These are phyloP conservation scores for Avena atlantica DNA, from an alignment of 176 grass and related monocot genomes.

Conservation along the genomic window DNA sequence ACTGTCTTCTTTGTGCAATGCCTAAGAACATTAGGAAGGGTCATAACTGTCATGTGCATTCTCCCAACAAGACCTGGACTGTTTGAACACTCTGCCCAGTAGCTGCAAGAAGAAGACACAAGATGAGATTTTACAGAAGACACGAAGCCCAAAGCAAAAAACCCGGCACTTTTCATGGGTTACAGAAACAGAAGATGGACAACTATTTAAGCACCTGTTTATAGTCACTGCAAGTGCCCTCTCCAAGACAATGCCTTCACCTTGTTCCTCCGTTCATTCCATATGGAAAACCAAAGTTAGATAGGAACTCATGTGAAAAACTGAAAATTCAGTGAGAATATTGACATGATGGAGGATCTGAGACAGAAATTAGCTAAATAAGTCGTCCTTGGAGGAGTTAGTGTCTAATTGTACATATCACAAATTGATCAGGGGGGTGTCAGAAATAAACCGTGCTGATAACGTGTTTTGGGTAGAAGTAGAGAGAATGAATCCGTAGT, in stretches of 20 bases:
- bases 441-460: too few species aligned
- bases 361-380: not conserved
- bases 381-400: not conserved
- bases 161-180: not conserved
- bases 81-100: conserved; percentile 81
- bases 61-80: conserved; percentile 70
- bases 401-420: not conserved
- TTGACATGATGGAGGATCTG: not conserved
- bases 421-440: too few species aligned
- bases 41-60: conserved; percentile 59
- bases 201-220: conserved; percentile 56
- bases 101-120: conserved; percentile 53
- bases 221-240: conserved; percentile 67
- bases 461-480: too few species aligned
- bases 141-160: not conserved
- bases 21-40: conserved; percentile 80
- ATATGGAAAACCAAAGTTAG: too few species aligned
- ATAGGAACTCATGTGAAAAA: too few species aligned
- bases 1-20: conserved; percentile 92
- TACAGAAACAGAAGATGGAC: not conserved
- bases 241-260: conserved; percentile 59
- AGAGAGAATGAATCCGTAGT: too few species aligned
- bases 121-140: conserved; percentile 3
- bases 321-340: too few species aligned
- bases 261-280: conserved; percentile 39